phyloP scores from a whole-genome alignment of 2,329 filamentous ascomycete species.

The Claviceps humidiphila region DNA sequence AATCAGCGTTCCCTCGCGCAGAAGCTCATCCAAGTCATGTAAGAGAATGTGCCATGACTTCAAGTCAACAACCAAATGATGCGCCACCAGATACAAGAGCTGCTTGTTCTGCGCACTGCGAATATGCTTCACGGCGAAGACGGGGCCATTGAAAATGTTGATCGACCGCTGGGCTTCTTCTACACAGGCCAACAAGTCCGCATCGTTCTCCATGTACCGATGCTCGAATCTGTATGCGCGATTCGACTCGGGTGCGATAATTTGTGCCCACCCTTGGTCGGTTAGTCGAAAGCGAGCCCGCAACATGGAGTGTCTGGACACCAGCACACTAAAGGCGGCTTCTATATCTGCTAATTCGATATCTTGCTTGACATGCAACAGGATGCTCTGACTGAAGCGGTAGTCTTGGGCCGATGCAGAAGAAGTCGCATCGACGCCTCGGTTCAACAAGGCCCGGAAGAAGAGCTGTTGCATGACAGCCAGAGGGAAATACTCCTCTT shows the following conservation, averaged over 20 bases:
- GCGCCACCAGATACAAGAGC: constrained; percentile 34
- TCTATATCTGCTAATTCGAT: constrained; percentile 30
- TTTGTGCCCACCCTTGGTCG: constrained; percentile 32
- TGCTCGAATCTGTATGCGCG: constrained; percentile 32
- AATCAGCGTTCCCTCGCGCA: constrained; percentile 29
- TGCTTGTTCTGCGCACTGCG: constrained; percentile 31
- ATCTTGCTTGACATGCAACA: constrained; percentile 30
- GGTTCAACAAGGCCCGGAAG: constrained; percentile 33
- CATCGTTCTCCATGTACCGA: constrained; percentile 25
- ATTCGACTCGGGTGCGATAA: constrained; percentile 24
- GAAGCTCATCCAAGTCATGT: constrained; percentile 35
- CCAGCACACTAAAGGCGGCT: constrained; percentile 34
- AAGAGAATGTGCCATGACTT: constrained; percentile 37
- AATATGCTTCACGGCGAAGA: constrained; percentile 37
- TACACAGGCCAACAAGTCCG: constrained; percentile 28
- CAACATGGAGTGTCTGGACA: constrained; percentile 38
- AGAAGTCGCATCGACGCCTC: constrained; percentile 18
- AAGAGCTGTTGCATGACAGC: constrained; percentile 42
- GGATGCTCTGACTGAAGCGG: constrained; percentile 37
- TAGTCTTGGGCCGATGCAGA: constrained; percentile 22
- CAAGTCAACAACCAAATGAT: constrained; percentile 38
- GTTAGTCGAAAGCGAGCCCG: constrained; percentile 30
- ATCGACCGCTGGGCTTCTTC: constrained; percentile 29
- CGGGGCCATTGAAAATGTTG: constrained; percentile 35
- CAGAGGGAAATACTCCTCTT: constrained; percentile 29